Percentiles rank a stretch among this genome's conserved stretches.
Evolutionary conservation across 352 stramenopile genomes (phyloP).

Genomic region (Globisporangium cederbergense): DNA sequence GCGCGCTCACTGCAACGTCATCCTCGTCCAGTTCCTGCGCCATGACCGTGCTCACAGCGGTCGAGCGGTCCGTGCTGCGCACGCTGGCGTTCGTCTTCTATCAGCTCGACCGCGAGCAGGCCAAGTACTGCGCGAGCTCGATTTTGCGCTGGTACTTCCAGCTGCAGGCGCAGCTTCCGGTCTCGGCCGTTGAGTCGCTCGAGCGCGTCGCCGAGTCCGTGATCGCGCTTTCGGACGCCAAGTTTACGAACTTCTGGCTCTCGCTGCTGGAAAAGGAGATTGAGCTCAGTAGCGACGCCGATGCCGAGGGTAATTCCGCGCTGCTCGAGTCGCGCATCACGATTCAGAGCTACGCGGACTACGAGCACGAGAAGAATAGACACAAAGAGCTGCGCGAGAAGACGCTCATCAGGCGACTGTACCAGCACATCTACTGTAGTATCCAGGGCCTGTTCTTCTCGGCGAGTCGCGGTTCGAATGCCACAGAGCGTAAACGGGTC

Average conservation of each 20-base stretch:
- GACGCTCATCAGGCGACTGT: constrained; percentile 40
- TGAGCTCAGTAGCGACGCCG: constrained; percentile 16
- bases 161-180: constrained; percentile 54
- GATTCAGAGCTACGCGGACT: constrained; percentile 5
- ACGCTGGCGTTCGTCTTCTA: constrained; percentile 69
- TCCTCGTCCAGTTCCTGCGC: constrained; percentile 20
- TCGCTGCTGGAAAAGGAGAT: constrained; percentile 54
- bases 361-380: background rate
- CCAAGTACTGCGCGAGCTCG: constrained; percentile 51
- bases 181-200: constrained; percentile 44
- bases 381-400: constrained; percentile 21
- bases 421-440: constrained; percentile 42
- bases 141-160: constrained; percentile 63
- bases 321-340: constrained; percentile 9
- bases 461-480: background rate
- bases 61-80: constrained; percentile 62
- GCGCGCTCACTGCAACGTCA: background rate
- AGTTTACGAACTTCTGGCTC: constrained; percentile 67
- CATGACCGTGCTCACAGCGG: constrained; percentile 44
- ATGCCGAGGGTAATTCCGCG: constrained; percentile 8
- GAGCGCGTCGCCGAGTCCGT: constrained; percentile 52
- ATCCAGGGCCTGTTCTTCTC: constrained; percentile 48
- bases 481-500: constrained; percentile 17
- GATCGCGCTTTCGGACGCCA: constrained; percentile 53
- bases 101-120: constrained; percentile 49